Evolutionary conservation across 805 yeast species (phyloP), one percentile per base, ranked within the genome.

Genomic region (Starmerella bacillaris): DNA sequence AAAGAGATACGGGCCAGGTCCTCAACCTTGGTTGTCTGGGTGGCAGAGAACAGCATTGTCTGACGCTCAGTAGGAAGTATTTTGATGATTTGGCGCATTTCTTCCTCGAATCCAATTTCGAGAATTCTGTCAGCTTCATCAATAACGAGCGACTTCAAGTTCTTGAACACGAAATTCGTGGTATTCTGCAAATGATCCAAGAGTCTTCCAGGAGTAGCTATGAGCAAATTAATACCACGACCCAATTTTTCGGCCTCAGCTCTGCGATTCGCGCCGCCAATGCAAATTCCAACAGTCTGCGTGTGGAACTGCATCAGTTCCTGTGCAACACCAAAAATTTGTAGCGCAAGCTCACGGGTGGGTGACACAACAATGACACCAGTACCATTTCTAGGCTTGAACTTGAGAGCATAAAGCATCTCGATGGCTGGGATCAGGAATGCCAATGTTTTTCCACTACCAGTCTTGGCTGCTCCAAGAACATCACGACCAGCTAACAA

Each of bases 391-490:
- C 96, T 72, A 37, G 98, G 96, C 59, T 86, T 89, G 64, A 84
- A 89, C 55, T 78, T 82, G 50, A 89, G 67, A 14, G 93, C 74
- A 53, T 84, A 78, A 37, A 89, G 65, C 61, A 83, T 62, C 60
- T 89, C 98, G 44, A 89, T 76, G 21, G 98, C 98, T 11, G 99
- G 99, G 40, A 89, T 68, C 51, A 89, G 63, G 49, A 89, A 89
- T 7, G 99, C 96, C 41, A 92, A 62, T 0, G 99, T 89, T 62
- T 89, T 89, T 55, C 99, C 99, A 1, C 95, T 83, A 36, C 99
- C 99, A 3, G 99, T 89, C 61, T 84, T 86, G 38, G 99, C 99
- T n/a, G 98, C 98, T 46, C 98, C 99, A 36, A 89, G 66, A 16
- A 92, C 96, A 59, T 89, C 99, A 48, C 86, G 72, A 30, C 98